Evolutionary conservation across 441 rosid species (phyloP).

Genomic region (Erodium trifolium): DNA sequence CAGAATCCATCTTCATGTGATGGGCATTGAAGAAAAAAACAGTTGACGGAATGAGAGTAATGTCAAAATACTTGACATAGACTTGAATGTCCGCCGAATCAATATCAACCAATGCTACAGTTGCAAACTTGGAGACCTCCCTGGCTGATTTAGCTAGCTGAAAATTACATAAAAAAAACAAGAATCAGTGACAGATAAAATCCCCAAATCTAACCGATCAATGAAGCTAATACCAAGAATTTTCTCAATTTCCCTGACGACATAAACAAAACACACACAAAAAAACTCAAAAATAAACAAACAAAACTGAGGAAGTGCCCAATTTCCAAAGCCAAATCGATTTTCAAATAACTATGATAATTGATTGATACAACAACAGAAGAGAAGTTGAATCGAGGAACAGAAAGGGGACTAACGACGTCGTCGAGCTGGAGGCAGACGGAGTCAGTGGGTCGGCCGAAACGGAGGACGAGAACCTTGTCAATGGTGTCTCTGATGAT

Average conservation of each 20-base stretch:
- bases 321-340: no score
- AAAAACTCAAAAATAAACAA: no score
- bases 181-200: no score
- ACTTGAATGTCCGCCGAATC: conserved; percentile 70
- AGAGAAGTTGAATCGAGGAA: no score
- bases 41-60: conserved; percentile 58
- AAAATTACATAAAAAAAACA: background rate
- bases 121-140: conserved; percentile 23
- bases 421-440: conserved; percentile 69
- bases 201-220: no score
- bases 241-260: no score
- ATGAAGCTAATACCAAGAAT: no score
- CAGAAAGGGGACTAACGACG: conserved; percentile 25
- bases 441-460: conserved; percentile 53
- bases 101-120: conserved; percentile 51
- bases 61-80: conserved; percentile 77
- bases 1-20: conserved; percentile 92
- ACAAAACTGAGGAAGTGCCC: no score
- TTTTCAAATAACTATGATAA: no score
- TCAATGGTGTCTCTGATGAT: conserved; percentile 66
- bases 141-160: conserved; percentile 24
- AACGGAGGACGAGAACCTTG: conserved; percentile 80
- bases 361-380: no score
- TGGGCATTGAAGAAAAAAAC: conserved; percentile 86
- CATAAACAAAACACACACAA: no score